Percentiles rank a stretch among this genome's conserved stretches.
Conservation (phyloP, 2,329 filamentous ascomycete species). For the Cryphonectria naterciae region DNA sequence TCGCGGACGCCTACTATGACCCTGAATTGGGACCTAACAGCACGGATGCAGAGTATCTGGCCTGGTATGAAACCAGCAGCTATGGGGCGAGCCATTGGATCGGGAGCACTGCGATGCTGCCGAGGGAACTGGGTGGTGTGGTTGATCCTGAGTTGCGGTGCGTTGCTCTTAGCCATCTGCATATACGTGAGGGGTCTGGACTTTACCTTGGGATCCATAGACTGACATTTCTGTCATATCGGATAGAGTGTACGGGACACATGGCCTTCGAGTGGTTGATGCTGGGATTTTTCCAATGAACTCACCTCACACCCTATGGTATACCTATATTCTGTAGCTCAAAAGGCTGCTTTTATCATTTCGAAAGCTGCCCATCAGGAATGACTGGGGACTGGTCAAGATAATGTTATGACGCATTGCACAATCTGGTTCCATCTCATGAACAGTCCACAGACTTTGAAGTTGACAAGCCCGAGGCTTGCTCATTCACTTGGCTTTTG, state of each 20-base stretch:
- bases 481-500: not conserved
- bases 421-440: not conserved
- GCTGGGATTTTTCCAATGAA: slow-evolving; percentile 31
- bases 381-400: too few relatives aligned
- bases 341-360: slow-evolving; percentile 33
- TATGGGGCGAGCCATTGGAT: slow-evolving; percentile 34
- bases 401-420: not conserved
- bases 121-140: slow-evolving; percentile 7
- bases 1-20: slow-evolving; percentile 32
- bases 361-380: slow-evolving; percentile 22
- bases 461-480: not conserved
- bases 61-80: slow-evolving; percentile 25
- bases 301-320: slow-evolving; percentile 35
- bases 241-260: slow-evolving; percentile 31
- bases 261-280: slow-evolving; percentile 33
- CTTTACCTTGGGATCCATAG: not conserved
- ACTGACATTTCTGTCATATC: not conserved
- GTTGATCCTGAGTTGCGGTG: slow-evolving; percentile 28
- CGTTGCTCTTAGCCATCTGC: not conserved
- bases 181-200: not conserved
- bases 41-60: slow-evolving; percentile 32
- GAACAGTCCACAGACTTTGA: not conserved
- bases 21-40: slow-evolving; percentile 30
- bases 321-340: slow-evolving; percentile 33
- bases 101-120: slow-evolving; percentile 13